These are phyloP conservation scores for Lentinula detonsa DNA, from an alignment of 768 basidiomycete species.

Conservation along the genomic window DNA sequence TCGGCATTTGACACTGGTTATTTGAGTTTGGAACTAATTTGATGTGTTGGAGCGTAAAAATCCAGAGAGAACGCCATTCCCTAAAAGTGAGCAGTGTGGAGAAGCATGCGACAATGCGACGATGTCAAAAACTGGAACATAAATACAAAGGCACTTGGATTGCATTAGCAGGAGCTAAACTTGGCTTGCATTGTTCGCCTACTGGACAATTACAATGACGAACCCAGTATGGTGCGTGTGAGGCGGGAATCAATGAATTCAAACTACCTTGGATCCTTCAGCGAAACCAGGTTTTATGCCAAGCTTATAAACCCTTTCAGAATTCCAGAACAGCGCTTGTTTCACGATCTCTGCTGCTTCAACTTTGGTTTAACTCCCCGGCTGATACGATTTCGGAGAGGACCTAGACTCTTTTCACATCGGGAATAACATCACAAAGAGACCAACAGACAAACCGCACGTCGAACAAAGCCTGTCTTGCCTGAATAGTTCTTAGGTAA, in stretches of 20 bases:
- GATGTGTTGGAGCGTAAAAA: background rate
- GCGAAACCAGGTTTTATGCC: background rate
- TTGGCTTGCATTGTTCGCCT: no score
- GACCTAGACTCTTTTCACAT: conserved; percentile 33
- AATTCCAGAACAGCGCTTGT: conserved; percentile 59
- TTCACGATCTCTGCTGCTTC: conserved; percentile 51
- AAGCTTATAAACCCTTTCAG: conserved; percentile 59
- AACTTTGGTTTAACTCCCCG: conserved; percentile 45
- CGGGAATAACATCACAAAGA: background rate
- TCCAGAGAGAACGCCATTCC: background rate
- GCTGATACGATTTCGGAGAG: conserved; percentile 41
- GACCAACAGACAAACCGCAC: conserved; percentile 26
- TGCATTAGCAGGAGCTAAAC: background rate
- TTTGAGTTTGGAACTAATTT: conserved; percentile 19
- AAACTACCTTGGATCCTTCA: background rate
- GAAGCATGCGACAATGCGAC: background rate
- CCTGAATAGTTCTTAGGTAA: conserved; percentile 62
- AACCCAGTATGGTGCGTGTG: no score
- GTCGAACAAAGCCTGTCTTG: conserved; percentile 53
- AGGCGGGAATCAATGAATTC: no score
- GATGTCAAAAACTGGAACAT: background rate
- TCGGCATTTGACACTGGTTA: conserved; percentile 45
- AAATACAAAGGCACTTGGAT: background rate
- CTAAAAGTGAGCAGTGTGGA: background rate
- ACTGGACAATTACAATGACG: no score